phyloP scores from a whole-genome alignment of 441 rosid species.

The Corymbia calophylla region DNA sequence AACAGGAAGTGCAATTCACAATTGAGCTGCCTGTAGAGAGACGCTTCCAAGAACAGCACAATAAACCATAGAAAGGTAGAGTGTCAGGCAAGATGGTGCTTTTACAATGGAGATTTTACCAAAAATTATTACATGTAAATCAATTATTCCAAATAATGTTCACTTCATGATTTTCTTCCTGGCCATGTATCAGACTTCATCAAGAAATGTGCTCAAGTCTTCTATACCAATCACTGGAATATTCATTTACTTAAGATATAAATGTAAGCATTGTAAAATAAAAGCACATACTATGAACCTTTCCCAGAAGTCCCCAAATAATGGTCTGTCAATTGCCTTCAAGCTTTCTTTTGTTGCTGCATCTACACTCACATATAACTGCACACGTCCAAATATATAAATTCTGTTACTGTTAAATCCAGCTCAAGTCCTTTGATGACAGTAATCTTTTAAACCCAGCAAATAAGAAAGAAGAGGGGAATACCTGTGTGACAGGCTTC shows the following conservation, averaged over 20 bases:
- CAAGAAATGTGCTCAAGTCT: background rate
- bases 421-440: background rate
- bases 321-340: slow-evolving; percentile 93
- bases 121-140: background rate
- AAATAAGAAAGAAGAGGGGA: background rate
- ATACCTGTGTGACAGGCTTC: slow-evolving; percentile 87
- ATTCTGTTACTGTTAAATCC: background rate
- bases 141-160: background rate
- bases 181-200: background rate
- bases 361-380: slow-evolving; percentile 96
- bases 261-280: background rate
- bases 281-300: slow-evolving; percentile 61
- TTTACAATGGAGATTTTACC: background rate
- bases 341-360: slow-evolving; percentile 92
- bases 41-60: background rate
- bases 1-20: background rate
- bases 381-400: slow-evolving; percentile 20
- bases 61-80: background rate
- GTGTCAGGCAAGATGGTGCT: background rate
- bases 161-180: background rate
- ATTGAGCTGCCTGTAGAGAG: background rate
- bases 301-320: slow-evolving; percentile 96
- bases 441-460: background rate
- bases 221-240: background rate
- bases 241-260: background rate